Evolutionary conservation across 2,329 filamentous ascomycete genomes (phyloP).

Genomic region (Diplocarpon mali): DNA sequence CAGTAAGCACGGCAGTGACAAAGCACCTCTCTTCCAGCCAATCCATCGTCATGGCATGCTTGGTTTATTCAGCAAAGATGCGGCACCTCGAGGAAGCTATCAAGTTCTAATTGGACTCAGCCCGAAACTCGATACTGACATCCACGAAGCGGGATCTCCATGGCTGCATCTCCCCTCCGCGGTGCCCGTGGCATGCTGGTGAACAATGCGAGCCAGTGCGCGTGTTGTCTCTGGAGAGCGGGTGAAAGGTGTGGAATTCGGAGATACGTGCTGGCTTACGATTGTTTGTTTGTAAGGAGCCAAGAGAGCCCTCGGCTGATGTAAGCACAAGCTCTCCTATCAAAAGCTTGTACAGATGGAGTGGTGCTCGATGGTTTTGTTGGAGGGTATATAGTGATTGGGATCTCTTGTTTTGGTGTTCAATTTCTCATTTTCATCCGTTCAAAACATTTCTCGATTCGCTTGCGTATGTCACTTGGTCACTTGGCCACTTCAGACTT

Average conservation of each 20-base stretch:
- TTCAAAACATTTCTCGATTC: not conserved
- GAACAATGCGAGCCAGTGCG: not conserved
- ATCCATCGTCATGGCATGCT: constrained; percentile 5
- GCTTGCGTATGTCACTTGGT: not conserved
- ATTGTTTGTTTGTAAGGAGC: constrained; percentile 12
- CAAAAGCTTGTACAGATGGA: not conserved
- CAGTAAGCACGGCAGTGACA: not conserved
- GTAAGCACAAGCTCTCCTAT: not conserved
- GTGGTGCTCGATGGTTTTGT: not conserved
- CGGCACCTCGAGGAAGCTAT: not conserved
- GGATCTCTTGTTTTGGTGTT: not conserved
- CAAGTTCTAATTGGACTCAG: constrained; percentile 3
- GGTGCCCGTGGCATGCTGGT: not conserved
- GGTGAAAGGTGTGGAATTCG: constrained; percentile 3
- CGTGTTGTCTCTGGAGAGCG: not conserved
- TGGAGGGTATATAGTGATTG: not conserved
- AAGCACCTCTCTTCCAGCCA: not conserved
- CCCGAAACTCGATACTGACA: constrained; percentile 8
- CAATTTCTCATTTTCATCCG: not conserved
- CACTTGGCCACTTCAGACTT: not conserved
- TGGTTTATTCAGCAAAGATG: constrained; percentile 10
- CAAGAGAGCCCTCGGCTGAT: not conserved
- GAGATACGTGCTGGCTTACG: constrained; percentile 6
- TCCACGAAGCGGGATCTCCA: not conserved
- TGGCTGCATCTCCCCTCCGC: not conserved